These are phyloP conservation scores for Gyromitra esculenta DNA, from an alignment of 2,329 filamentous ascomycete genomes.

Conservation along the genomic window DNA sequence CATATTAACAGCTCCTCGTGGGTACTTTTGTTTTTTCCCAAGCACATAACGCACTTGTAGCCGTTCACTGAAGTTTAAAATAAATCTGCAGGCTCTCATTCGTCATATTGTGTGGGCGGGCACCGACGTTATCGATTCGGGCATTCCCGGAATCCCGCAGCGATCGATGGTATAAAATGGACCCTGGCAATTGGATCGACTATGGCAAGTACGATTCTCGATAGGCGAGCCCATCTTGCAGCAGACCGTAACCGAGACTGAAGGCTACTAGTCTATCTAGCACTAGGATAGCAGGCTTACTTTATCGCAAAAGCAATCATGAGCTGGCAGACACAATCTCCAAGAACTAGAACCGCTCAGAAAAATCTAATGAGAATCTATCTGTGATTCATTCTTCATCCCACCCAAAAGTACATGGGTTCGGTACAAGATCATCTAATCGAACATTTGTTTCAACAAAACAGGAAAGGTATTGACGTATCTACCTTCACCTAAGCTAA, in stretches of 20 bases:
- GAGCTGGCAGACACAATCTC: neutral
- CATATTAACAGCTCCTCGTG: neutral
- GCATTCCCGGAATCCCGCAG: conserved; percentile 35
- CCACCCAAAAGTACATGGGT: neutral
- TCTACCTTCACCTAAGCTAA: conserved; percentile 31
- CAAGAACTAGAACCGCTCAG: neutral
- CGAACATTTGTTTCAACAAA: conserved; percentile 32
- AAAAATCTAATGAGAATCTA: conserved; percentile 29
- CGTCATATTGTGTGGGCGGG: conserved; percentile 4
- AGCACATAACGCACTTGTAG: neutral
- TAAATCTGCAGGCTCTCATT: conserved; percentile 17
- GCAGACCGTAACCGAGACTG: conserved; percentile 39
- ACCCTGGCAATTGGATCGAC: conserved; percentile 33
- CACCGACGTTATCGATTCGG: conserved; percentile 20
- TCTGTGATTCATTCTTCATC: conserved; percentile 41
- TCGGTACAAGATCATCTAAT: conserved; percentile 35
- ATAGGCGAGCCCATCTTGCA: conserved; percentile 49
- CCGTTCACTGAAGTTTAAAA: conserved; percentile 14
- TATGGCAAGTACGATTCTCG: conserved; percentile 29
- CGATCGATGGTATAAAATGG: conserved; percentile 10
- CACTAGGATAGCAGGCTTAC: neutral
- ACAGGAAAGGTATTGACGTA: conserved; percentile 33
- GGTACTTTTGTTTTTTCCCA: neutral
- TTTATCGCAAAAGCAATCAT: conserved; percentile 40
- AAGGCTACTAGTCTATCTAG: conserved; percentile 7